phyloP scores from a whole-genome alignment of 257 asterid species.

The Sherardia arvensis region DNA sequence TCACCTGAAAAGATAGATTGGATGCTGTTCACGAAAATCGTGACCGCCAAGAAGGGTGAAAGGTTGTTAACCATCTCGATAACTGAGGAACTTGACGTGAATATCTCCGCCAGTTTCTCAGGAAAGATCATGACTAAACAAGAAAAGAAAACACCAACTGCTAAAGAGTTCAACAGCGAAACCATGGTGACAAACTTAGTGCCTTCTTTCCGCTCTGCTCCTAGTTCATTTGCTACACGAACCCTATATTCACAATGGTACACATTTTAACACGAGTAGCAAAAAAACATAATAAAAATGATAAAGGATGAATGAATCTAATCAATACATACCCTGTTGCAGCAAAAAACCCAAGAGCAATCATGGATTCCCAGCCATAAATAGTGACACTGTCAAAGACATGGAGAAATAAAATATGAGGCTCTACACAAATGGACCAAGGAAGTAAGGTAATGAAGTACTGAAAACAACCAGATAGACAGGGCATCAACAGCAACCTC shows the following conservation, averaged over 20 bases:
- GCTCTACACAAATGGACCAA: neutral
- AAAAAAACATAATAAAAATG: neutral
- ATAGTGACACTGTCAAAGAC: conserved; percentile 30
- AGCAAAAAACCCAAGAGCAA: conserved; percentile 54
- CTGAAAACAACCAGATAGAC: conserved; percentile 43
- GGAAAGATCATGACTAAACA: conserved; percentile 27
- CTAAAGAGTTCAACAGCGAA: conserved; percentile 33
- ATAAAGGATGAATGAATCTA: neutral
- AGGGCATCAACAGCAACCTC: conserved; percentile 61
- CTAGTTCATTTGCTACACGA: conserved; percentile 59
- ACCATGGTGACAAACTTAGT: conserved; percentile 42
- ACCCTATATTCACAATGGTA: conserved; percentile 24
- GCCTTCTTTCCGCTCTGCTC: conserved; percentile 41
- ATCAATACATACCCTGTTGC: conserved; percentile 49
- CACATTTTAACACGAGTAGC: no score
- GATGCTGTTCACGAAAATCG: conserved; percentile 37
- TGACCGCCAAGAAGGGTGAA: conserved; percentile 34
- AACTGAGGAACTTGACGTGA: conserved; percentile 45
- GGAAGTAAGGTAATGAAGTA: neutral
- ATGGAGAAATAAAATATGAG: neutral
- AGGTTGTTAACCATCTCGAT: conserved; percentile 42
- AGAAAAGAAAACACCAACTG: conserved; percentile 32
- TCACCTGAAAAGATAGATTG: conserved; percentile 59
- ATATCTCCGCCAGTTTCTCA: conserved; percentile 38
- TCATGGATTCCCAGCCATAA: conserved; percentile 58